These are phyloP conservation scores for Acrodontium crateriforme DNA, from an alignment of 2,329 filamentous ascomycete species.

Conservation along the genomic window DNA sequence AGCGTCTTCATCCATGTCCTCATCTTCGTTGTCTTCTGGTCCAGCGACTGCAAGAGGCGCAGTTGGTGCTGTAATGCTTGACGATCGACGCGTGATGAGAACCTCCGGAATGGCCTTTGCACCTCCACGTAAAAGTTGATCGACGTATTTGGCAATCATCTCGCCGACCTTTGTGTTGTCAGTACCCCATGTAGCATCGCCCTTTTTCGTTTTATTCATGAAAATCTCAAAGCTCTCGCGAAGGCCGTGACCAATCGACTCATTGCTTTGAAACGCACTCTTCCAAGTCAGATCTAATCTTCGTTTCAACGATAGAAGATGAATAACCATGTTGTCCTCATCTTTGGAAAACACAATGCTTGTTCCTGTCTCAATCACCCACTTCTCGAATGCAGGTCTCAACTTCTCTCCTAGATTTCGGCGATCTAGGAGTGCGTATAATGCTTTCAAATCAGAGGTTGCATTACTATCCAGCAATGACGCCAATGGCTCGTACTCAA, in stretches of 20 bases:
- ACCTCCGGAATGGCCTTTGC: conserved; percentile 66
- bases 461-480: conserved; percentile 60
- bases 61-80: conserved; percentile 13
- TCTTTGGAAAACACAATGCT: conserved; percentile 63
- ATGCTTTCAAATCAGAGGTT: conserved; percentile 53
- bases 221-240: conserved; percentile 78
- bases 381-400: conserved; percentile 59
- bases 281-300: conserved; percentile 64
- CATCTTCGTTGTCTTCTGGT: conserved; percentile 41
- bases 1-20: conserved; percentile 73
- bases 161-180: conserved; percentile 91
- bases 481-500: conserved; percentile 42
- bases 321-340: conserved; percentile 73
- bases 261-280: conserved; percentile 62
- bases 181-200: conserved; percentile 57
- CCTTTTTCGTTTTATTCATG: conserved; percentile 76
- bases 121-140: conserved; percentile 74
- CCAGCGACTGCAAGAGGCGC: conserved; percentile 1
- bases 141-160: conserved; percentile 97
- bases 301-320: conserved; percentile 67
- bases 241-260: conserved; percentile 63
- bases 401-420: conserved; percentile 57
- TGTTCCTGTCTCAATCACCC: conserved; percentile 63
- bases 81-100: conserved; percentile 39
- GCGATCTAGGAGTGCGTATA: conserved; percentile 66